Evolutionary conservation across 2,329 filamentous ascomycete species (phyloP).

Genomic region (Aspergillus glaucus): DNA sequence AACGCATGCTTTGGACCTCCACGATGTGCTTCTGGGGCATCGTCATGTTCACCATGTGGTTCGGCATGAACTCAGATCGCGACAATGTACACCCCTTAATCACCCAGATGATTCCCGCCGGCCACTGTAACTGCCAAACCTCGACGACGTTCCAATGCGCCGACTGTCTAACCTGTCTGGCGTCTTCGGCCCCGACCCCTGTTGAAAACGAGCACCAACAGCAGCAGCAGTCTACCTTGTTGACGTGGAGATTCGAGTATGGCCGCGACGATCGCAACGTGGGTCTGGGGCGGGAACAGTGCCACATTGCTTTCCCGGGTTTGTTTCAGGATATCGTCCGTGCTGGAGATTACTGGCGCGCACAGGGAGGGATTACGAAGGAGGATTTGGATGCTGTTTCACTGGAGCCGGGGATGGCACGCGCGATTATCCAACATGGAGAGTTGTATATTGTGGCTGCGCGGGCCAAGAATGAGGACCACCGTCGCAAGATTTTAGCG

Average conservation of each 20-base stretch:
- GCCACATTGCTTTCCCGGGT: conserved; percentile 19
- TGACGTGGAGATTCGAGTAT: conserved; percentile 13
- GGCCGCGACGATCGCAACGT: conserved; percentile 17
- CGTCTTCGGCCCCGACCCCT: neutral
- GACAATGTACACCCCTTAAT: conserved; percentile 17
- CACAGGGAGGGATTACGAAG: conserved; percentile 9
- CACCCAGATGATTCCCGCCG: conserved; percentile 21
- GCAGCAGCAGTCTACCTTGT: neutral
- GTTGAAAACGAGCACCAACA: neutral
- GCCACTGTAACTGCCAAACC: conserved; percentile 17
- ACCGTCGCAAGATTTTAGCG: conserved; percentile 23
- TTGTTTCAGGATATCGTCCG: conserved; percentile 22
- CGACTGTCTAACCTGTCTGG: conserved; percentile 8
- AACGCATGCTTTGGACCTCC: neutral
- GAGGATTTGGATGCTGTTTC: conserved; percentile 14
- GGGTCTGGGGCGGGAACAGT: conserved; percentile 15
- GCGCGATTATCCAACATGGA: conserved; percentile 19
- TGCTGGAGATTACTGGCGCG: conserved; percentile 13
- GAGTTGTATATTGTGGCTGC: conserved; percentile 21
- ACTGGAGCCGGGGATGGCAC: conserved; percentile 20
- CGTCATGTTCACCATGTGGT: conserved; percentile 2
- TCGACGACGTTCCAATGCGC: conserved; percentile 18
- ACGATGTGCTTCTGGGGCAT: neutral
- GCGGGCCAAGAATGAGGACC: conserved; percentile 17
- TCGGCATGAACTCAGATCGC: conserved; percentile 18